Conservation (phyloP, 2,329 filamentous ascomycete species). For the Ascochyta rabiei region DNA sequence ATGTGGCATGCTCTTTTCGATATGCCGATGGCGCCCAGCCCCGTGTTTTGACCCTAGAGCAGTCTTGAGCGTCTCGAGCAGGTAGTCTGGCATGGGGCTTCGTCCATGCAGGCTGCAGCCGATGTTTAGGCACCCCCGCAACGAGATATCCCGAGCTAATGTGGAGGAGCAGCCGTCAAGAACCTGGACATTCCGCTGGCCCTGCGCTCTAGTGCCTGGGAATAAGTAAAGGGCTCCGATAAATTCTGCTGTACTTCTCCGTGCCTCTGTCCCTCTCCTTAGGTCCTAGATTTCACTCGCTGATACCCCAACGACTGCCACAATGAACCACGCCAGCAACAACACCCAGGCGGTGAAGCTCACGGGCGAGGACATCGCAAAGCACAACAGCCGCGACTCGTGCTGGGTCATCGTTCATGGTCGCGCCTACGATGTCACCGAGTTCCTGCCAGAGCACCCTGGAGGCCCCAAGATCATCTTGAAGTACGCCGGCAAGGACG, state of each 20-base stretch:
- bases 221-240: conserved; percentile 17
- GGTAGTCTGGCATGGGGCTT: conserved; percentile 6
- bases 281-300: conserved; percentile 1
- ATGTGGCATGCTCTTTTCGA: conserved; percentile 22
- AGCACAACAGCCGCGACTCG: conserved; percentile 84
- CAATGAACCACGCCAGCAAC: conserved; percentile 54
- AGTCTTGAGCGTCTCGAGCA: not conserved
- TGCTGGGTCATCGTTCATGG: conserved; percentile 73
- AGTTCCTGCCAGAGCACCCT: conserved; percentile 69
- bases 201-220: conserved; percentile 27
- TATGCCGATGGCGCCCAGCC: conserved; percentile 6
- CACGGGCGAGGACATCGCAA: conserved; percentile 58
- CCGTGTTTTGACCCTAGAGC: not conserved
- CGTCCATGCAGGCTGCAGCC: conserved; percentile 14
- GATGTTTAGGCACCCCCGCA: conserved; percentile 22
- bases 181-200: conserved; percentile 37
- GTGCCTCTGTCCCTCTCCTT: conserved; percentile 1
- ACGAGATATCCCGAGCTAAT: conserved; percentile 40
- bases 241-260: conserved; percentile 11
- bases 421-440: conserved; percentile 70
- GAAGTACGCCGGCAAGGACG: conserved; percentile 67
- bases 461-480: conserved; percentile 86
- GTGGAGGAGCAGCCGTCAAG: conserved; percentile 35
- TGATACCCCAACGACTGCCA: conserved; percentile 22
- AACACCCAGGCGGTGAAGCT: conserved; percentile 52